These are phyloP conservation scores for Lepidium didymum DNA, from an alignment of 345 rosid species.

Conservation along the genomic window DNA sequence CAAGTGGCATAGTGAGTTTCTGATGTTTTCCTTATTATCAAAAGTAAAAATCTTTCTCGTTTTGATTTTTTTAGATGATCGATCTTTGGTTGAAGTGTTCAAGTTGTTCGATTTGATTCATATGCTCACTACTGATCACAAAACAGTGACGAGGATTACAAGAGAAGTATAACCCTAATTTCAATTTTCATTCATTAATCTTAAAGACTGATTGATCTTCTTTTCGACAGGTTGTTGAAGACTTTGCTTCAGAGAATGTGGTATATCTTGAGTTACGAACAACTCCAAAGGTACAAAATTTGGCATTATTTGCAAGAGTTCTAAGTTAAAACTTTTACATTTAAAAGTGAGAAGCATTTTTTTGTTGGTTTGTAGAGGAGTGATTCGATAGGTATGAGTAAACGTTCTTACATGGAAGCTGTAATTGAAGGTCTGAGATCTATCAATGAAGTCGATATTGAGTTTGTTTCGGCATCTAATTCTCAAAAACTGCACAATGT, in stretches of 20 bases:
- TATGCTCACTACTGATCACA: conserved; percentile 72
- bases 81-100: conserved; percentile 75
- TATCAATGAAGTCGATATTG: conserved; percentile 51
- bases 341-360: neutral
- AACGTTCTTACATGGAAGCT: conserved; percentile 89
- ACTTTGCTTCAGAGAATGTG: conserved; percentile 86
- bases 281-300: conserved; percentile 71
- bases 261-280: conserved; percentile 88
- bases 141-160: conserved; percentile 74
- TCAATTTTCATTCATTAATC: neutral
- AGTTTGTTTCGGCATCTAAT: conserved; percentile 29
- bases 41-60: neutral
- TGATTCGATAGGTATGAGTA: conserved; percentile 83
- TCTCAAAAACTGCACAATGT: conserved; percentile 10
- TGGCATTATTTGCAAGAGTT: neutral
- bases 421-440: conserved; percentile 70
- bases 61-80: conserved; percentile 43
- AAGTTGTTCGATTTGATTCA: conserved; percentile 86
- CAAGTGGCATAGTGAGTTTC: neutral
- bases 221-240: conserved; percentile 65
- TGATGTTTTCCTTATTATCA: neutral
- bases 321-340: neutral
- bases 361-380: conserved; percentile 46
- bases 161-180: conserved; percentile 47
- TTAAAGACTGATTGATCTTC: neutral